Evolutionary conservation across 1,284 basidiomycete species (phyloP).

Genomic region (Thecaphora frezii): DNA sequence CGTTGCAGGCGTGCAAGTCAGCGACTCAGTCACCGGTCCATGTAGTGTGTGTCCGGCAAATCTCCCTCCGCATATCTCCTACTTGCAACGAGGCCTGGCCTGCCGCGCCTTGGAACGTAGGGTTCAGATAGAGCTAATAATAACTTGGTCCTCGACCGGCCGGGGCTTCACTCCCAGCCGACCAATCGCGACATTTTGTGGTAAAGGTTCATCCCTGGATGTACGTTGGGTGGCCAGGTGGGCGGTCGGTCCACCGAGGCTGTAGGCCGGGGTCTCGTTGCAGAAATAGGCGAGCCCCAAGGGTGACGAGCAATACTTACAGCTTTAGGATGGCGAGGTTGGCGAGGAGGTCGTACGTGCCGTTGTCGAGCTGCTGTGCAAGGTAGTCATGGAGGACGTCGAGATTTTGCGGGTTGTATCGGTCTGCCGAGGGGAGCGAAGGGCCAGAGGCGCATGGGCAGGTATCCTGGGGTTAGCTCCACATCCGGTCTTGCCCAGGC

Average conservation of each 20-base stretch:
- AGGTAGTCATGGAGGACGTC: slow-evolving; percentile 91
- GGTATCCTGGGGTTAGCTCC: too few relatives aligned
- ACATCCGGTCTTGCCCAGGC: too few relatives aligned
- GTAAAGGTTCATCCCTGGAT: slow-evolving; percentile 28
- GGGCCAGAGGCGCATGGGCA: background rate
- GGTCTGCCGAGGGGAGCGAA: slow-evolving; percentile 65
- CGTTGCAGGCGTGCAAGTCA: too few relatives aligned
- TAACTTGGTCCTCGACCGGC: slow-evolving; percentile 37
- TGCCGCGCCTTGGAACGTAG: too few relatives aligned
- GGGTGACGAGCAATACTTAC: slow-evolving; percentile 62
- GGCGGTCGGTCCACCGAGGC: too few relatives aligned
- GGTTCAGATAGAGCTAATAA: slow-evolving; percentile 60
- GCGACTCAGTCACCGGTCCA: too few relatives aligned
- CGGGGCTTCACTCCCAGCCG: slow-evolving; percentile 47
- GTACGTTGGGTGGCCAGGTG: too few relatives aligned
- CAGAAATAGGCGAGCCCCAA: background rate
- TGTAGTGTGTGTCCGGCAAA: background rate
- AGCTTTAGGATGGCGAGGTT: slow-evolving; percentile 86
- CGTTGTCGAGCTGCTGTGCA: slow-evolving; percentile 82
- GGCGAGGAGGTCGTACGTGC: slow-evolving; percentile 88
- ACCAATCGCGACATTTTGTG: slow-evolving; percentile 31
- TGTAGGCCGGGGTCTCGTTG: too few relatives aligned
- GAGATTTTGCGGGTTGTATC: slow-evolving; percentile 93
- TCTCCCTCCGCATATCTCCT: too few relatives aligned
- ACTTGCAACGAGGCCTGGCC: too few relatives aligned